These are phyloP conservation scores for Euphorbia lathyris DNA, from an alignment of 345 rosid genomes.

Conservation along the genomic window DNA sequence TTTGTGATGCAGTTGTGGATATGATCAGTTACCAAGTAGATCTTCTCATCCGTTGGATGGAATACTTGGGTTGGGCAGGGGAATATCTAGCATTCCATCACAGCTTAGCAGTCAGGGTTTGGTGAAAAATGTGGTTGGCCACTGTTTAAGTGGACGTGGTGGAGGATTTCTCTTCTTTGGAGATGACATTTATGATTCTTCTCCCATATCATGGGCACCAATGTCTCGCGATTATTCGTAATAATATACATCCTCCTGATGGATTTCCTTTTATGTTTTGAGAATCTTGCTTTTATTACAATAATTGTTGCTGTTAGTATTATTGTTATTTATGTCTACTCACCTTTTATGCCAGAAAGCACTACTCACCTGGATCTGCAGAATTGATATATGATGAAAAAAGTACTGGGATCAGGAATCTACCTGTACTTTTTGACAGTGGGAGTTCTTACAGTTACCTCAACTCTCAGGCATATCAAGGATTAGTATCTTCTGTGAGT, in stretches of 20 bases:
- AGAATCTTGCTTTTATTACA: conserved; percentile 8
- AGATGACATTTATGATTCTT: conserved; percentile 60
- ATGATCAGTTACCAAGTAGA: conserved; percentile 66
- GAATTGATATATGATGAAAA: conserved; percentile 65
- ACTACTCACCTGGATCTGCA: conserved; percentile 75
- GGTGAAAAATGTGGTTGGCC: conserved; percentile 72
- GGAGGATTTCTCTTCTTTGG: conserved; percentile 95
- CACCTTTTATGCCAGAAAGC: conserved; percentile 43
- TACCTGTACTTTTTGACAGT: conserved; percentile 59
- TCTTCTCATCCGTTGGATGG: conserved; percentile 86
- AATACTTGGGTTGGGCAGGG: conserved; percentile 92
- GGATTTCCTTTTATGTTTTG: background rate
- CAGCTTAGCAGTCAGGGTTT: conserved; percentile 72
- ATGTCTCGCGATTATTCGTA: conserved; percentile 66
- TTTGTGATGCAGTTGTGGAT: conserved; percentile 65
- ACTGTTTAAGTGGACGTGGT: conserved; percentile 75
- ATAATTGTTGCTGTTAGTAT: background rate
- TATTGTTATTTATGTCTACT: conserved; percentile 5
- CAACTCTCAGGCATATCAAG: conserved; percentile 57
- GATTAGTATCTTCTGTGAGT: conserved; percentile 49
- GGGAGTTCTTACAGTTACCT: conserved; percentile 96
- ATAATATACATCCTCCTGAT: background rate
- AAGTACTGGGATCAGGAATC: conserved; percentile 54
- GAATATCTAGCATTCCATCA: conserved; percentile 68
- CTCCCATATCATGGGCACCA: conserved; percentile 65